Evolutionary conservation across 2,329 filamentous ascomycete genomes (phyloP).

Genomic region (Ascochyta koolunga): DNA sequence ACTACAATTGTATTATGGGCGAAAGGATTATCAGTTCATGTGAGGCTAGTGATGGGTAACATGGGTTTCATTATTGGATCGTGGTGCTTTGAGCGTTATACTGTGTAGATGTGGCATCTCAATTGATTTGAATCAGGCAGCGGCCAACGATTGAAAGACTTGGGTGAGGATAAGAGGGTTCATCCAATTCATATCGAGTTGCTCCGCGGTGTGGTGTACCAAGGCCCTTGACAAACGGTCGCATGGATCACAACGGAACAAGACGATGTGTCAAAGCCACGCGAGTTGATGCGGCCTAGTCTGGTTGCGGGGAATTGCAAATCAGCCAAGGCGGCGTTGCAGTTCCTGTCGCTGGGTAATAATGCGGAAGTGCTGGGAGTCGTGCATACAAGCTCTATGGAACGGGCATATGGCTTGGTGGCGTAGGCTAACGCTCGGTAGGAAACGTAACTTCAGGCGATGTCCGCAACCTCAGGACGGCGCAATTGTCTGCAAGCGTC

Average conservation of each 20-base stretch:
- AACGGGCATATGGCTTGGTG: slow-evolving; percentile 12
- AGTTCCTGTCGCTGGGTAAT: background rate
- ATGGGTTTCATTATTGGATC: background rate
- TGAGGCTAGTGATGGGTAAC: background rate
- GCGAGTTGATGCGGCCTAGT: slow-evolving; percentile 9
- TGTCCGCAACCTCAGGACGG: slow-evolving; percentile 24
- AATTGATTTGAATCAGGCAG: background rate
- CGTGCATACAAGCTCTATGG: slow-evolving; percentile 16
- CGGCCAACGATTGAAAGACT: too few relatives aligned
- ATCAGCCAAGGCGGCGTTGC: slow-evolving; percentile 13
- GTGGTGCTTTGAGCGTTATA: background rate
- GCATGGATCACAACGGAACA: background rate
- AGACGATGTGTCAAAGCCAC: slow-evolving; percentile 14
- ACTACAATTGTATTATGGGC: background rate
- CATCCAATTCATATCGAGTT: background rate
- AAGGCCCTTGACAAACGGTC: background rate
- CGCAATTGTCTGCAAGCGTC: slow-evolving; percentile 23
- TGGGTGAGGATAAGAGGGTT: background rate
- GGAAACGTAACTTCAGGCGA: slow-evolving; percentile 29
- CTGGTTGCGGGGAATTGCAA: slow-evolving; percentile 14
- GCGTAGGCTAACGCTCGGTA: background rate
- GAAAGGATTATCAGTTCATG: background rate
- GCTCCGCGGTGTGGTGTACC: background rate
- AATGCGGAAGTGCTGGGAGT: slow-evolving; percentile 7
- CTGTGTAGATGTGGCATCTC: background rate